Base-by-base conservation (phyloP, 23 red algal species). In the Agarophyton chilense region DNA sequence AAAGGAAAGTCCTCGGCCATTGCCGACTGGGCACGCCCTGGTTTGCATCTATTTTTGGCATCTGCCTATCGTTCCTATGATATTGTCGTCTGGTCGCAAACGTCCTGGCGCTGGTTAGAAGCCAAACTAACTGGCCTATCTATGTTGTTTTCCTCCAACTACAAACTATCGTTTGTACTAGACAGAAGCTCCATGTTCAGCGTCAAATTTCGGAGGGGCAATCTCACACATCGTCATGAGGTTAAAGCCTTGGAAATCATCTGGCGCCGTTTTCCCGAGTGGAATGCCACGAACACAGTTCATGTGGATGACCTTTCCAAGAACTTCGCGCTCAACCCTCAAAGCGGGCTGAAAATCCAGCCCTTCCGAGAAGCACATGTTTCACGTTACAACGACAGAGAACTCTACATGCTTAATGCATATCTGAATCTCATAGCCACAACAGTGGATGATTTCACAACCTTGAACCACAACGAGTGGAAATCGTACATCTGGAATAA, bases 51-150 rank as follows among this genome's bases (percentile, higher is more conserved):
- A 9, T 92, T 96, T 65, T 65, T 96, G 33, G 86, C 84, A 17
- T 85, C 88, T 38, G 94, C 72, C 7, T 96, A 96, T 78, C 72
- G 64, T 21, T 78, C 50, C 32, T 96, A 96, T 75, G 94, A 96
- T 58, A 86, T 96, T 43, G 90, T 92, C 54, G 79, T 96, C n/a
- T 96, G 94, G 94, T 90, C 83, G 36, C 94, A 96, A 49, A 96
- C 94, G 10, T 90, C 82, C 21, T 96, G 94, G 94, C 94, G 94
- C 21, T 96, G 87, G 80, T 82, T 96, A n/a, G 94, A 96, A 77
- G 94, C 94, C 22, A 96, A 96, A 51, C 78, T 96, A 19, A 96
- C 94, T 17, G 89, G 90, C 53, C 50, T 96, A 42, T 82, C 79
- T 72, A 89, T 96, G 84, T 83, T 96, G 33, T 79, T 90, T 24